Percentiles rank a stretch among this genome's conserved stretches.
phyloP scores from a whole-genome alignment of 1,139 yeast genomes.

The Insectozyma bohioensis region DNA sequence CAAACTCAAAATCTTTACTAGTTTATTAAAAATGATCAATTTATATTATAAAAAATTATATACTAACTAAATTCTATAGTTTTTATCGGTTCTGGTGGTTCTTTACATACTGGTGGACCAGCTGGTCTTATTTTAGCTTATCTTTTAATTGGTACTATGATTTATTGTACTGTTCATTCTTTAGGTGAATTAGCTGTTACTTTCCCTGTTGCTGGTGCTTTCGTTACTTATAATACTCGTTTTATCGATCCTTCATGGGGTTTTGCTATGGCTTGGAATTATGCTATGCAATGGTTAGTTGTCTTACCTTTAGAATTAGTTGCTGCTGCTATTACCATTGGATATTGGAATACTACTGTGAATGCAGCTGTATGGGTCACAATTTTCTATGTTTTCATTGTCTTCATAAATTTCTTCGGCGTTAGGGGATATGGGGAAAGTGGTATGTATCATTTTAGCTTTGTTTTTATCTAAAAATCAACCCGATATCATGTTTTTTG shows the following conservation, averaged over 20 bases:
- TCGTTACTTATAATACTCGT: conserved; percentile 59
- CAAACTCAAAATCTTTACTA: too few species aligned
- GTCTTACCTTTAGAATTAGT: conserved; percentile 72
- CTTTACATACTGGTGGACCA: conserved; percentile 66
- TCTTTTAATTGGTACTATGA: conserved; percentile 41
- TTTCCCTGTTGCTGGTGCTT: conserved; percentile 75
- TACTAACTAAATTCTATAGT: too few species aligned
- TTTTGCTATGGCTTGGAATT: conserved; percentile 76
- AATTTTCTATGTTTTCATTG: conserved; percentile 60
- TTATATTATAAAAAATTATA: too few species aligned
- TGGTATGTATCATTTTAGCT: too few species aligned
- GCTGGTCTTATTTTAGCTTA: conserved; percentile 71
- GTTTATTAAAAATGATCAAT: too few species aligned
- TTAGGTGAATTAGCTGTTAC: conserved; percentile 72
- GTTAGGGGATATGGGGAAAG: conserved; percentile 73
- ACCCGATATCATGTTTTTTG: too few species aligned
- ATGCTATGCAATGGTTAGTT: conserved; percentile 69
- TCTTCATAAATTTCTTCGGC: conserved; percentile 58
- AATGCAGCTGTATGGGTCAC: conserved; percentile 69
- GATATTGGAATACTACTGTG: conserved; percentile 58
- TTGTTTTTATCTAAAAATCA: too few species aligned
- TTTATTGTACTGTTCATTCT: conserved; percentile 67
- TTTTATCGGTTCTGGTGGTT: conserved; percentile 65
- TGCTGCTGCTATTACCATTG: conserved; percentile 71
- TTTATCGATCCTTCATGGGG: conserved; percentile 76